Conservation (phyloP, 305 asterid genomes). For the Solanum hybrid region DNA sequence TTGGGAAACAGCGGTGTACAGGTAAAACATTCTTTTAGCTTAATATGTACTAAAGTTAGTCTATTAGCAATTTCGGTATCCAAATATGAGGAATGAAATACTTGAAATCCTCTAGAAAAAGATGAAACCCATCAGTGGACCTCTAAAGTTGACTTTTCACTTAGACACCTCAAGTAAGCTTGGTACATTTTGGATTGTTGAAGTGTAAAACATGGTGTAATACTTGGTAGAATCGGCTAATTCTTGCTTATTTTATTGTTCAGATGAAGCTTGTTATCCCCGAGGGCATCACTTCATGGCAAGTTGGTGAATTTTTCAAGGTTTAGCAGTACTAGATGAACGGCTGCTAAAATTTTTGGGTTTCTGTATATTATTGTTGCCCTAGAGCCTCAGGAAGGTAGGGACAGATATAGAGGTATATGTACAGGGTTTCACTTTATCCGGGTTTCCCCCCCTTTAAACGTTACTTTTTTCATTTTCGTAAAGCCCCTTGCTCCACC, state of each 20-base stretch:
- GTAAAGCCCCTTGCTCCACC: slow-evolving; percentile 5
- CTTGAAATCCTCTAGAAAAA: not conserved
- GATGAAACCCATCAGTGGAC: not conserved
- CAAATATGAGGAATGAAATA: not conserved
- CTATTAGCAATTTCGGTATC: slow-evolving; percentile 5
- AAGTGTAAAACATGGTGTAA: not conserved
- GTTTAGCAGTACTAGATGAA: slow-evolving; percentile 10
- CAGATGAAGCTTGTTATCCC: slow-evolving; percentile 20
- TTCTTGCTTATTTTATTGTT: not conserved
- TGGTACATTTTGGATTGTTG: not conserved
- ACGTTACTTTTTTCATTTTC: not conserved
- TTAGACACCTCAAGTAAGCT: not conserved
- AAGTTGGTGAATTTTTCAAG: slow-evolving; percentile 3
- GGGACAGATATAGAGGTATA: slow-evolving; percentile 26
- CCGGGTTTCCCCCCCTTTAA: slow-evolving; percentile 10
- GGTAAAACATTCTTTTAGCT: slow-evolving; percentile 30
- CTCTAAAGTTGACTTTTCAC: not conserved
- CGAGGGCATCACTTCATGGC: slow-evolving; percentile 9
- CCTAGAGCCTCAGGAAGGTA: slow-evolving; percentile 23
- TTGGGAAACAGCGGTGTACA: slow-evolving; percentile 38
- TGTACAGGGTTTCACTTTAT: slow-evolving; percentile 30
- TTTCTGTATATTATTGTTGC: slow-evolving; percentile 20
- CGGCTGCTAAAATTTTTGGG: slow-evolving; percentile 16
- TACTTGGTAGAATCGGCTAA: slow-evolving; percentile 5
- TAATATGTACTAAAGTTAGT: not conserved